Base-by-base conservation (phyloP, 192 early-diverging fungal species). In the Allomyces macrogynus region DNA sequence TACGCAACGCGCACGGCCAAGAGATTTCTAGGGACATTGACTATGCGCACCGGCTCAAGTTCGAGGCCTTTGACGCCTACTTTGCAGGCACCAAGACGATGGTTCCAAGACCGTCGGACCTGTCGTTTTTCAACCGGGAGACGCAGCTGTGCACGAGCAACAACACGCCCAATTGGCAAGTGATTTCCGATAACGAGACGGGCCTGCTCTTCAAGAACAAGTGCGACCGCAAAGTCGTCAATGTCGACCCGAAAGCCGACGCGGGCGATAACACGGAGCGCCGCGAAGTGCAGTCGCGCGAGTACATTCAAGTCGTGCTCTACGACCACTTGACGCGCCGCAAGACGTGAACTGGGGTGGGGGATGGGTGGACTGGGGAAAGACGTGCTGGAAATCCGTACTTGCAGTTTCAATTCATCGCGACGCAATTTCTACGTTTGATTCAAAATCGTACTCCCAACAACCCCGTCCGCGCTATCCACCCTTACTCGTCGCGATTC, bases 101-200 rank as follows among this genome's bases (percentile, higher is more conserved):
- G 62, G 61, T 78, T 62, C 82, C 82, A 23, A 68, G 77, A 26
- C 74, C 80, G 20, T 70, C 74, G 10, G 82, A 84, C 69, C 73
- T 84, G 79, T 76, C 73, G 40, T 84, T 84, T 68, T 84, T 81
- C 74, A 84, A 84, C 68, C 83, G 82, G 82, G 82, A 84, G 65
- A 84, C 82, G 23, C 82, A 84, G 62, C 84, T 75, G 0, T 81
- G 81, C 71, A 84, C 82, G 0, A 69, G 64, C 67, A 84, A 83
- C 68, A 75, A 78, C 24, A 83, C 82, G 7, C 80, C 80, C 18
- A 84, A 84, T 62, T 84, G 81, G 63, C 82, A 84, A 68, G 82
- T 84, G 18, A 83, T 84, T 73, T 78, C 82, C 0, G 82, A 84
- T 64, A 83, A 84, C 62, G 82, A 84, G 70, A 81, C 69, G 57